phyloP scores from a whole-genome alignment of 75 land plant genomes.

The Ceratopteris richardii region DNA sequence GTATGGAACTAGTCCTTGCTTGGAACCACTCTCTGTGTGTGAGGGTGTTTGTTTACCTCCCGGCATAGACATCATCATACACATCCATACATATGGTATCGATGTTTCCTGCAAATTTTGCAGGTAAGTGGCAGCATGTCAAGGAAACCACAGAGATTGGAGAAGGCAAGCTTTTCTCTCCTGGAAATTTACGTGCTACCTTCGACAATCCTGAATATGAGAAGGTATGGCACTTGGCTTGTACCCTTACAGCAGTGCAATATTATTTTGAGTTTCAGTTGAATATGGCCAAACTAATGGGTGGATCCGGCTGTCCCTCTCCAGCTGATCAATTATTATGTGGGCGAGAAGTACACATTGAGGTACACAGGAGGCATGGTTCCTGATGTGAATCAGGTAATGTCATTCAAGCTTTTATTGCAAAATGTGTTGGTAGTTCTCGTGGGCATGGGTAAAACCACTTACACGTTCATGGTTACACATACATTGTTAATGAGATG shows the following conservation, averaged over 20 bases:
- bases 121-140: constrained; percentile 98
- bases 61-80: background rate
- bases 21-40: background rate
- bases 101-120: background rate
- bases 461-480: too few relatives aligned
- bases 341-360: constrained; percentile 84
- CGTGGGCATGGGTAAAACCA: too few relatives aligned
- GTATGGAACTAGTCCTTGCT: constrained; percentile 13
- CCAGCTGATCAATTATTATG: constrained; percentile 91
- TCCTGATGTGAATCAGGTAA: constrained; percentile 97
- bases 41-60: background rate
- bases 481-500: too few relatives aligned
- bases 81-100: background rate
- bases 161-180: constrained; percentile 96
- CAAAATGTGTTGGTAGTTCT: too few relatives aligned
- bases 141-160: constrained; percentile 86
- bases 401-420: too few relatives aligned
- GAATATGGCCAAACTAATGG: too few relatives aligned
- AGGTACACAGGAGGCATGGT: constrained; percentile 99
- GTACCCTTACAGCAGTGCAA: too few relatives aligned
- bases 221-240: too few relatives aligned
- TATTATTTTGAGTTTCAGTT: too few relatives aligned
- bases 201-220: constrained; percentile 92
- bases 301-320: too few relatives aligned
- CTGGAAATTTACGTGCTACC: constrained; percentile 94